Base-by-base conservation (phyloP, 2,329 filamentous ascomycete species). In the Exophiala calicioides region DNA sequence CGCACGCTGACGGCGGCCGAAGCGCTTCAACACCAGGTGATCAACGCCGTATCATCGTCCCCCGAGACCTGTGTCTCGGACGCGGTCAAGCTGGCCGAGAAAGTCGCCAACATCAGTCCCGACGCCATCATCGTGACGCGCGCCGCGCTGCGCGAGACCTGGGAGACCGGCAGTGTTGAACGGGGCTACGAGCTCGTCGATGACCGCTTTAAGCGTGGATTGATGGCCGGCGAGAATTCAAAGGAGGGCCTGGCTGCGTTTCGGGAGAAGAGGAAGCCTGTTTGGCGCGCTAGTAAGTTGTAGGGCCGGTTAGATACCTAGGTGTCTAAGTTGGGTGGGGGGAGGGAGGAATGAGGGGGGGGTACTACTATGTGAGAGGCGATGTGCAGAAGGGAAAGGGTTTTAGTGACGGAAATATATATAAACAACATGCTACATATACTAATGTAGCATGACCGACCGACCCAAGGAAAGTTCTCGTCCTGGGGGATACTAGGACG, bases 51-150 rank as follows among this genome's bases (percentile, higher is more conserved):
- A 9, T 55, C 50, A 26, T 42, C 45, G 23, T 43, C 46, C 2
- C 43, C 13, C 12, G 50, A 42, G n/a, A 12, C 67, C 68, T 42
- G 52, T 31, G 50, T 59, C 4, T 42, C 50, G 30, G 57, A 59
- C 29, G 52, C 57, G 18, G 46, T 58, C 10, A 34, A 42, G 20
- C 73, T 85, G 64, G 87, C 86, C 10, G 66, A 63, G 30, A 68
- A 74, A 61, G 77, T 90, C 58, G 79, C 79, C 13, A 75, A 62
- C 49, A 84, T 86, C 65, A 88, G 83, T 57, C 88, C 87, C 2
- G 88, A 93, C 66, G 76, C 84, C 18, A 79, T 91, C 23, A 80
- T 90, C 59, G 84, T 88, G n/a, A 84, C 74, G 50, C 75, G 86
- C 16, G 82, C 84, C 61, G 87, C 86, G 0, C 61, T 93, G 39